Evolutionary conservation across 164 flowering plant genomes (phyloP).

Genomic region (Aristolochia fimbriata): DNA sequence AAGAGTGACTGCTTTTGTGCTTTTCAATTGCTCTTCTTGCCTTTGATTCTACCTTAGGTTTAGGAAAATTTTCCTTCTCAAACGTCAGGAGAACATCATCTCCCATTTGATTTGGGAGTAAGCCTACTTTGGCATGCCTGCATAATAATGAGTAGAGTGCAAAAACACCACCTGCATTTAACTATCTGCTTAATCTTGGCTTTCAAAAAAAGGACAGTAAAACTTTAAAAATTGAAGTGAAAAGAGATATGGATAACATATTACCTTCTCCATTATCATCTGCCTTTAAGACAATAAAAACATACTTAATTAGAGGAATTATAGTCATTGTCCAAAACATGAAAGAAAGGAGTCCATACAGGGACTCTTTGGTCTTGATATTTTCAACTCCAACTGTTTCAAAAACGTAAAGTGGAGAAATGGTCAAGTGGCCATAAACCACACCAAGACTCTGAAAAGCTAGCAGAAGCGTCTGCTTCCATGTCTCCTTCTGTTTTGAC

Average conservation of each 20-base stretch:
- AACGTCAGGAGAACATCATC: slow-evolving; percentile 21
- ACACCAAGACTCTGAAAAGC: slow-evolving; percentile 71
- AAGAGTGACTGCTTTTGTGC: slow-evolving; percentile 36
- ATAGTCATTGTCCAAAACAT: slow-evolving; percentile 59
- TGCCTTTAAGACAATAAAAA: slow-evolving; percentile 41
- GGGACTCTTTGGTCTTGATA: slow-evolving; percentile 23
- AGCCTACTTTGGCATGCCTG: slow-evolving; percentile 56
- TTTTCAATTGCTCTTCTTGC: slow-evolving; percentile 43
- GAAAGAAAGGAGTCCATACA: slow-evolving; percentile 44
- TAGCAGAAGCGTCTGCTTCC: slow-evolving; percentile 43
- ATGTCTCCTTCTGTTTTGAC: slow-evolving; percentile 25
- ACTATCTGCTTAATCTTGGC: not conserved
- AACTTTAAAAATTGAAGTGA: not conserved
- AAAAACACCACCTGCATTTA: slow-evolving; percentile 56
- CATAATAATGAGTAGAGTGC: slow-evolving; percentile 59
- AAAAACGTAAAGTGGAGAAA: slow-evolving; percentile 54
- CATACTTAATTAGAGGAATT: slow-evolving; percentile 52
- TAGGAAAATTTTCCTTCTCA: slow-evolving; percentile 16
- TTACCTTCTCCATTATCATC: slow-evolving; percentile 66
- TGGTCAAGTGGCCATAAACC: slow-evolving; percentile 56
- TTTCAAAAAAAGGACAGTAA: not conserved
- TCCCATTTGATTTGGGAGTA: slow-evolving; percentile 33
- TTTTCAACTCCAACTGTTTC: slow-evolving; percentile 24
- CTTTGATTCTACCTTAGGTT: slow-evolving; percentile 27
- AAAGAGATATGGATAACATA: not conserved